Percentiles rank a stretch among this genome's conserved stretches.
These are phyloP conservation scores for Phaeosphaeria sp. DNA, from an alignment of 2,329 filamentous ascomycete genomes.

Conservation along the genomic window DNA sequence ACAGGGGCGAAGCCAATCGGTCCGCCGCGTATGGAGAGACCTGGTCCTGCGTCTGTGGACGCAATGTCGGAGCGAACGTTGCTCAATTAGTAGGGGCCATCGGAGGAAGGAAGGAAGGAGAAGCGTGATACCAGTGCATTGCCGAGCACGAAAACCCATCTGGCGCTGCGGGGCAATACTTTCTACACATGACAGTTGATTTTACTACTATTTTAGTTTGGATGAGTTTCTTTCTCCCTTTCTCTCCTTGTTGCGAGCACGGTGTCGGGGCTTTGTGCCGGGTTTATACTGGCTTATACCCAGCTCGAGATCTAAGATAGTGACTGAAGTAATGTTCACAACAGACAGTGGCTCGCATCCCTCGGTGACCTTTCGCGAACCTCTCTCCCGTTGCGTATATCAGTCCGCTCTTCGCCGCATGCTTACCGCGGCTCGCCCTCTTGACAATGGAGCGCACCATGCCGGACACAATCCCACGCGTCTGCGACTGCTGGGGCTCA, in stretches of 20 bases:
- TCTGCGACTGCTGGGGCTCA: too few relatives aligned
- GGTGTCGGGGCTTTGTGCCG: slow-evolving; percentile 22
- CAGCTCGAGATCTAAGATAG: slow-evolving; percentile 32
- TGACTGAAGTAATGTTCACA: slow-evolving; percentile 30
- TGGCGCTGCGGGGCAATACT: slow-evolving; percentile 24
- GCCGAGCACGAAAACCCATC: slow-evolving; percentile 36
- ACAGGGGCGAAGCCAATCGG: slow-evolving; percentile 30
- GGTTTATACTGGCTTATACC: slow-evolving; percentile 26
- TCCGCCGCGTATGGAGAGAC: slow-evolving; percentile 30
- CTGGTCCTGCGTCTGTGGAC: slow-evolving; percentile 31
- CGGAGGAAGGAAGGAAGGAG: slow-evolving; percentile 13
- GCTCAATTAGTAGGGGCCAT: not conserved
- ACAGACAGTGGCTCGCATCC: not conserved
- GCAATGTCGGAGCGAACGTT: slow-evolving; percentile 20
- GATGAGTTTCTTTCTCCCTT: slow-evolving; percentile 33
- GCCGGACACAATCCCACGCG: too few relatives aligned
- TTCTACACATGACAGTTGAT: slow-evolving; percentile 39
- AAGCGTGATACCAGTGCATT: slow-evolving; percentile 49
- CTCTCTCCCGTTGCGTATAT: too few relatives aligned
- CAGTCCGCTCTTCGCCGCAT: too few relatives aligned
- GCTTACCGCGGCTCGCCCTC: too few relatives aligned
- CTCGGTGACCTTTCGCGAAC: not conserved
- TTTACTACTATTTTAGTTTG: slow-evolving; percentile 47
- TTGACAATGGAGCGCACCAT: too few relatives aligned
- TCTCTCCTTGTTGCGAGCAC: slow-evolving; percentile 40